These are phyloP conservation scores for Aegle marmelos DNA, from an alignment of 345 rosid genomes.

Conservation along the genomic window DNA sequence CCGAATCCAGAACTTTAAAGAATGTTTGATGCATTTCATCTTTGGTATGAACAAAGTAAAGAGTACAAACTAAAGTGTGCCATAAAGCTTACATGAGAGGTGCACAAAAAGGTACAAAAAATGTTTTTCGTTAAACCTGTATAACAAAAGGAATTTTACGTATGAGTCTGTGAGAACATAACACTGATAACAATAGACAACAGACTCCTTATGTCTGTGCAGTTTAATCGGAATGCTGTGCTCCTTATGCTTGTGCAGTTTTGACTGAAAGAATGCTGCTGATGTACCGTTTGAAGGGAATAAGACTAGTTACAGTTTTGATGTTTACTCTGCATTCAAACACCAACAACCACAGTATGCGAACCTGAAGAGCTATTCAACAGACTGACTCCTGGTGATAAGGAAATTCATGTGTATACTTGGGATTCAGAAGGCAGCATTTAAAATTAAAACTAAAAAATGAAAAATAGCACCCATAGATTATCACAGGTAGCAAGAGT, in stretches of 20 bases:
- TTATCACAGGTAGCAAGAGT: not conserved
- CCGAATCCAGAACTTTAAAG: not conserved
- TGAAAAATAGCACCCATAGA: not conserved
- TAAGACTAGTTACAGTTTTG: not conserved
- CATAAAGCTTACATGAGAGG: not conserved
- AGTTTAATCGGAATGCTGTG: not conserved
- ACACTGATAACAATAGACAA: not conserved
- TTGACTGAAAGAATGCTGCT: not conserved
- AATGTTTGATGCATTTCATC: not conserved
- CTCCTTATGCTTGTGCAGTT: not conserved
- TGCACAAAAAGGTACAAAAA: slow-evolving; percentile 8
- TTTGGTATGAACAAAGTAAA: not conserved
- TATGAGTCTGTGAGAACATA: not conserved
- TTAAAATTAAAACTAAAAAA: not conserved
- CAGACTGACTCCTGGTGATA: not conserved
- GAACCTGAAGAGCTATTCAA: not conserved
- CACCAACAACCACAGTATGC: not conserved
- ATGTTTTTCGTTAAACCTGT: not conserved
- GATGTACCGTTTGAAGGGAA: not conserved
- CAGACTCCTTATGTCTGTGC: not conserved
- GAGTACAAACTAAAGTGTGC: too few species aligned
- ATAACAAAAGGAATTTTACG: not conserved
- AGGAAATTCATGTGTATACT: not conserved
- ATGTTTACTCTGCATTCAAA: not conserved
- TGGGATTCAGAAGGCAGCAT: not conserved